These are phyloP conservation scores for Lipomyces sp. DNA, from an alignment of 805 yeast species.

Conservation along the genomic window DNA sequence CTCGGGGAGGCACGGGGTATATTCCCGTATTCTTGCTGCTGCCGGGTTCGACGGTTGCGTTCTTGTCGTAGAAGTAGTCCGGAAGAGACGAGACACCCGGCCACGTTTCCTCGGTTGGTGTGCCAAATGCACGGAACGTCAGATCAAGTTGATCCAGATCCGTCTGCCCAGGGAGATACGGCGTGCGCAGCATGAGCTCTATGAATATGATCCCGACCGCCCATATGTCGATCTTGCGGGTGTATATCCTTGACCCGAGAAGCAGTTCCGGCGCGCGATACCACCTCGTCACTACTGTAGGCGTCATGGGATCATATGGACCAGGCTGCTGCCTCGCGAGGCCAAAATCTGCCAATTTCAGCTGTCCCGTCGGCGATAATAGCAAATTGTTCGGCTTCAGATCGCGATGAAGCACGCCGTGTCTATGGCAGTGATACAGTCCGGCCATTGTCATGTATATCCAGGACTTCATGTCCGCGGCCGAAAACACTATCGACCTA, in stretches of 20 bases:
- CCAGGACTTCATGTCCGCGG: conserved; percentile 92
- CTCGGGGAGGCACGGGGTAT: conserved; percentile 62
- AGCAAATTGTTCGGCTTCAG: conserved; percentile 54
- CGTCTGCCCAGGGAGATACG: conserved; percentile 89
- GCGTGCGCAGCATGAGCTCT: conserved; percentile 90
- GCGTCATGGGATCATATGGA: conserved; percentile 67
- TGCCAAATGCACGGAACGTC: conserved; percentile 93
- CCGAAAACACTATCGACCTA: conserved; percentile 65
- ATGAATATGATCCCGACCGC: conserved; percentile 96
- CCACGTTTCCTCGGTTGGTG: conserved; percentile 92
- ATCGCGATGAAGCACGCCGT: conserved; percentile 76
- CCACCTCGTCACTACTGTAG: conserved; percentile 97
- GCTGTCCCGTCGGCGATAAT: conserved; percentile 78
- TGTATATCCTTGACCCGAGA: conserved; percentile 83
- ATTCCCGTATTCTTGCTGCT: conserved; percentile 19
- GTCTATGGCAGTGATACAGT: conserved; percentile 90
- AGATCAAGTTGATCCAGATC: conserved; percentile 87
- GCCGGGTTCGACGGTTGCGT: conserved; percentile 3
- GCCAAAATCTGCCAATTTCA: conserved; percentile 97
- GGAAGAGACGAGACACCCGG: conserved; percentile 82
- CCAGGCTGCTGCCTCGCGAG: conserved; percentile 80
- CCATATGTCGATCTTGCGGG: conserved; percentile 91
- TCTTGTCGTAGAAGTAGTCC: conserved; percentile 70
- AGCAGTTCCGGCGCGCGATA: conserved; percentile 93
- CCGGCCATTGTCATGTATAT: conserved; percentile 91